Base-by-base conservation (phyloP, 2,329 filamentous ascomycete species). In the Paecilomyces niveus region DNA sequence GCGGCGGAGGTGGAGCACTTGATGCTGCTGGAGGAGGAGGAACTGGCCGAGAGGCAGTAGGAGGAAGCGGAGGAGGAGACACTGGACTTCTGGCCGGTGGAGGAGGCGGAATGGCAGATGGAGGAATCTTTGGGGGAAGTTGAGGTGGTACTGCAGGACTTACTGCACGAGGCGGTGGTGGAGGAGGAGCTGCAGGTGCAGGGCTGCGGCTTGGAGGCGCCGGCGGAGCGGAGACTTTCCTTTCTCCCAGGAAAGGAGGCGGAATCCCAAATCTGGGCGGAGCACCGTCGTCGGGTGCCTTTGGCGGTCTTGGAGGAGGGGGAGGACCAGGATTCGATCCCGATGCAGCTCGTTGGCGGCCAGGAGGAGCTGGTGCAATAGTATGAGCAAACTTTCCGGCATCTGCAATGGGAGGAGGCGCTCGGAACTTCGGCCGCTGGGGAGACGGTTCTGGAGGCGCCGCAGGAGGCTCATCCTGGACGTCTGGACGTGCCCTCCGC, bases 331-430 rank as follows among this genome's bases (percentile, higher is more conserved):
- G 79, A 54, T 74, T 68, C 64, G 78, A 70, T 35, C 74, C 75
- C 9, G 81, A 83, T 15, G 75, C 70, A 61, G 82, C 82, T 64
- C 80, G 71, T 59, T 76, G 72, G 68, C 80, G 73, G 68, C 78
- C 65, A 72, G 82, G 70, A 57, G 74, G 75, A 21, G 78, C 64
- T 59, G 75, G 79, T 24, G 72, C 74, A 58, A 79, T 77, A 31
- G 78, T 73, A 61, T 87, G 81, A 3, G 89, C 91, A 70, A 85
- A 94, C 74, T 90, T 96, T 39, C 94, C 94, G 59, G 94, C 94
- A 72, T 96, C 92, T 57, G 90, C 85, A 60, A 97, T 76, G 2
- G 93, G 90, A 33, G 94, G 94, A 53, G 94, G 94, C 8, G 90
- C 93, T 63, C 86, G 83, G 77, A 96, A 97, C 66, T 82, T 83